Evolutionary conservation across 352 stramenopile species (phyloP).

Genomic region (Aphanomyces invadans): DNA sequence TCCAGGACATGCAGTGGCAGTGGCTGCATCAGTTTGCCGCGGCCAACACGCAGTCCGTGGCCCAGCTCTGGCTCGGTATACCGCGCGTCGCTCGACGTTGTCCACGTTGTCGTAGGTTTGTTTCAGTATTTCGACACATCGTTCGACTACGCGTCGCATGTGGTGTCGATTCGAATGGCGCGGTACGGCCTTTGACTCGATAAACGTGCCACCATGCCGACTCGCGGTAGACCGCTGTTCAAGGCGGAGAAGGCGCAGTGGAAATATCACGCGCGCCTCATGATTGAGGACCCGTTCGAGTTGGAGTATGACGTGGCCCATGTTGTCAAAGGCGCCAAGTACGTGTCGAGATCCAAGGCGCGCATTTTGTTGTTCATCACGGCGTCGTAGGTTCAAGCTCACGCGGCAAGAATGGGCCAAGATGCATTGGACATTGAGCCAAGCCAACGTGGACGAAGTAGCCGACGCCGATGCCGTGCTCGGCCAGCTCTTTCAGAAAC

Average conservation of each 20-base stretch:
- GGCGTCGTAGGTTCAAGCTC: conserved; percentile 41
- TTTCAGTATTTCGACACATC: conserved; percentile 61
- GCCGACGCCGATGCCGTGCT: neutral
- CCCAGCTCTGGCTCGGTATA: conserved; percentile 44
- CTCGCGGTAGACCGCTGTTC: conserved; percentile 39
- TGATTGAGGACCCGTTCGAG: conserved; percentile 99
- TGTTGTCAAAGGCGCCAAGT: conserved; percentile 86
- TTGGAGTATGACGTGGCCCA: conserved; percentile 96
- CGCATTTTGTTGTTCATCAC: too few relatives aligned
- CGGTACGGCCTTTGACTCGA: too few relatives aligned
- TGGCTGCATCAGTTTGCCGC: conserved; percentile 36
- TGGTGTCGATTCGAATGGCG: conserved; percentile 64
- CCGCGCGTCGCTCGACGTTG: too few relatives aligned
- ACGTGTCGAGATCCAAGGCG: too few relatives aligned
- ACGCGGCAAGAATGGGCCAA: conserved; percentile 76
- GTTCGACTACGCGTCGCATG: conserved; percentile 59
- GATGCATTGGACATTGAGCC: conserved; percentile 53
- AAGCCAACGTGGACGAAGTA: conserved; percentile 27
- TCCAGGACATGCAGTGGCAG: conserved; percentile 40
- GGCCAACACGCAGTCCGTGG: conserved; percentile 45
- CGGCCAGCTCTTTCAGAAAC: neutral
- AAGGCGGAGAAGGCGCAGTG: conserved; percentile 77
- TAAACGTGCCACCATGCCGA: too few relatives aligned
- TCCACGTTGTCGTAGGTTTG: too few relatives aligned
- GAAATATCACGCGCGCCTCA: conserved; percentile 68